phyloP scores from a whole-genome alignment of 2,329 filamentous ascomycete species.

The Monilinia laxa region DNA sequence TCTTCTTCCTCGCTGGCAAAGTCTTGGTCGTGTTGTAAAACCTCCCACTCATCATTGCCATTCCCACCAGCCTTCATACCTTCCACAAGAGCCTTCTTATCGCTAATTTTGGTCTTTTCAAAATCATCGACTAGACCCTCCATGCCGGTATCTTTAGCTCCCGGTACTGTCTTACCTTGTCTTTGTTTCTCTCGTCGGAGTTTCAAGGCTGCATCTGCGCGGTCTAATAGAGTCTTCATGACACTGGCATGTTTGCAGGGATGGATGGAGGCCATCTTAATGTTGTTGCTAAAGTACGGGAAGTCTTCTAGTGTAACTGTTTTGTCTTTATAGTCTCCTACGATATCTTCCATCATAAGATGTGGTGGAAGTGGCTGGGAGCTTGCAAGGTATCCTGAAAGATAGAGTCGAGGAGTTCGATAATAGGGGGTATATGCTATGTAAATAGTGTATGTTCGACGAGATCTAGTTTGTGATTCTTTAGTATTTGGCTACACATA shows the following conservation, averaged over 20 bases:
- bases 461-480: constrained; percentile 53
- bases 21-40: constrained; percentile 58
- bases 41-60: constrained; percentile 63
- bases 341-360: constrained; percentile 94
- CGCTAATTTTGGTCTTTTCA: constrained; percentile 58
- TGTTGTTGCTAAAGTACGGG: constrained; percentile 83
- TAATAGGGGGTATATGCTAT: constrained; percentile 98
- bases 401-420: constrained; percentile 89
- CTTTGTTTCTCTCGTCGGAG: constrained; percentile 80
- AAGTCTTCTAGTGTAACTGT: constrained; percentile 98
- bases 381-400: constrained; percentile 80
- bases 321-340: constrained; percentile 97
- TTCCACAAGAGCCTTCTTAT: constrained; percentile 38
- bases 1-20: constrained; percentile 64
- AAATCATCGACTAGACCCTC: constrained; percentile 85
- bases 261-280: constrained; percentile 96
- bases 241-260: constrained; percentile 96
- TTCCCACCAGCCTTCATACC: constrained; percentile 52
- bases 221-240: constrained; percentile 96
- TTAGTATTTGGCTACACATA: not conserved
- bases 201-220: constrained; percentile 89
- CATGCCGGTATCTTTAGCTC: constrained; percentile 60
- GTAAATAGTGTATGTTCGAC: constrained; percentile 96
- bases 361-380: constrained; percentile 80
- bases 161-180: constrained; percentile 51